These are phyloP conservation scores for Saitozyma sp. DNA, from an alignment of 768 basidiomycete genomes.

Conservation along the genomic window DNA sequence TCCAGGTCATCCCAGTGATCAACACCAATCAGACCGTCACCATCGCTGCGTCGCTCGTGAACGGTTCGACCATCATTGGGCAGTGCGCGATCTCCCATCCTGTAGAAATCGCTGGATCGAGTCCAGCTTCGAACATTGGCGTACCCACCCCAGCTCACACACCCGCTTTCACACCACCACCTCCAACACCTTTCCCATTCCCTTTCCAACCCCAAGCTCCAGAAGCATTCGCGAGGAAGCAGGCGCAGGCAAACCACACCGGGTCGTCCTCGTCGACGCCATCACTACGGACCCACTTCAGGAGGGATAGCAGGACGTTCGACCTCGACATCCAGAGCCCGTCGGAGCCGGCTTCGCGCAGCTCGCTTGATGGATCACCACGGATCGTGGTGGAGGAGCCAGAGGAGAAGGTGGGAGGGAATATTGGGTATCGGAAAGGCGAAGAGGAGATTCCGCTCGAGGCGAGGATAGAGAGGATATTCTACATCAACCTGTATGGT, in stretches of 20 bases:
- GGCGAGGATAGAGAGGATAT: slow-evolving; percentile 55
- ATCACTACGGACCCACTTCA: slow-evolving; percentile 11
- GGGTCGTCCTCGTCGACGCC: neutral
- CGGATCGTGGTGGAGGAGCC: slow-evolving; percentile 3
- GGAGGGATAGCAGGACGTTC: slow-evolving; percentile 46
- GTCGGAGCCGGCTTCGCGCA: slow-evolving; percentile 1
- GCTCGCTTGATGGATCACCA: slow-evolving; percentile 1
- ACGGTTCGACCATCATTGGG: slow-evolving; percentile 76
- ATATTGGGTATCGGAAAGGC: slow-evolving; percentile 47
- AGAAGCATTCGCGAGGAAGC: too few relatives aligned
- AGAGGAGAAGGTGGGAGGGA: slow-evolving; percentile 26
- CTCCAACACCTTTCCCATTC: neutral
- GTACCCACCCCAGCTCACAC: neutral
- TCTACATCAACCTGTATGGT: slow-evolving; percentile 87
- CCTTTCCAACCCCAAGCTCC: neutral
- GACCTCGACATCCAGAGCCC: slow-evolving; percentile 25
- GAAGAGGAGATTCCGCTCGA: slow-evolving; percentile 42
- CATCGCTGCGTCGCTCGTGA: slow-evolving; percentile 82
- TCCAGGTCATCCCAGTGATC: slow-evolving; percentile 83
- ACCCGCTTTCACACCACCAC: neutral
- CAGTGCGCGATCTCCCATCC: slow-evolving; percentile 95
- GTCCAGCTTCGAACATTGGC: slow-evolving; percentile 7
- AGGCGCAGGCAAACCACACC: too few relatives aligned
- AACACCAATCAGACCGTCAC: slow-evolving; percentile 92
- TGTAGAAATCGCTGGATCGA: slow-evolving; percentile 46